phyloP scores from a whole-genome alignment of 1,139 yeast species.

The Kluyveromyces marxianus region DNA sequence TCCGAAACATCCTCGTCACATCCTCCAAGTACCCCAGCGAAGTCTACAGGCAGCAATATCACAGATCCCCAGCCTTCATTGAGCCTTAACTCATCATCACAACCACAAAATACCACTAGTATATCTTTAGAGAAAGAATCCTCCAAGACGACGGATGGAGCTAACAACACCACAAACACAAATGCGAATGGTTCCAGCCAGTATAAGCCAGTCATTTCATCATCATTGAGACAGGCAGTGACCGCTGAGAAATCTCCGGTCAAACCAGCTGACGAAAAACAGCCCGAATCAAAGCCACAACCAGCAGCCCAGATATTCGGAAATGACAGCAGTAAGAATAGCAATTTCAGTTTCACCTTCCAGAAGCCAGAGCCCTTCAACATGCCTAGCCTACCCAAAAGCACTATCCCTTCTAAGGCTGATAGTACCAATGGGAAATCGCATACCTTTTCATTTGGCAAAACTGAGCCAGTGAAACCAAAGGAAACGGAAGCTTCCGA shows the following conservation, averaged over 20 bases:
- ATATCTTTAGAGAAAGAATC: slow-evolving; percentile 6
- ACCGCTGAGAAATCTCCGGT: slow-evolving; percentile 15
- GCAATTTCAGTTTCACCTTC: slow-evolving; percentile 11
- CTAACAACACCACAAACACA: slow-evolving; percentile 3
- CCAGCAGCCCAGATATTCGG: slow-evolving; percentile 1
- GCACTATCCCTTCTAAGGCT: too few relatives aligned
- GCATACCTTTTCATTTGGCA: neutral
- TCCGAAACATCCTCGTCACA: slow-evolving; percentile 3
- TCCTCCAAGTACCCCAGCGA: neutral
- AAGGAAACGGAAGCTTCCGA: neutral
- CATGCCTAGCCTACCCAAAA: neutral
- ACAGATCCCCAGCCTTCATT: neutral
- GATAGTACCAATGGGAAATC: neutral
- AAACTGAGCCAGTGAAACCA: neutral
- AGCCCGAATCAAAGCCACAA: neutral
- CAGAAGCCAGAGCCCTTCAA: slow-evolving; percentile 2
- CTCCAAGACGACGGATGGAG: slow-evolving; percentile 1
- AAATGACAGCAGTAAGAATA: neutral
- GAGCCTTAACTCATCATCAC: neutral
- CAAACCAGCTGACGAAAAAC: slow-evolving; percentile 1
- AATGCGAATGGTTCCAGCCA: slow-evolving; percentile 14
- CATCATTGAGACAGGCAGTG: slow-evolving; percentile 31
- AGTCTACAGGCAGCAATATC: neutral
- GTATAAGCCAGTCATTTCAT: slow-evolving; percentile 33
- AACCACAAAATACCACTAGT: slow-evolving; percentile 8